Percentiles rank a stretch among this genome's conserved stretches.
These are phyloP conservation scores for Pythium rhizo-oryzae DNA, from an alignment of 352 stramenopile species.

Conservation along the genomic window DNA sequence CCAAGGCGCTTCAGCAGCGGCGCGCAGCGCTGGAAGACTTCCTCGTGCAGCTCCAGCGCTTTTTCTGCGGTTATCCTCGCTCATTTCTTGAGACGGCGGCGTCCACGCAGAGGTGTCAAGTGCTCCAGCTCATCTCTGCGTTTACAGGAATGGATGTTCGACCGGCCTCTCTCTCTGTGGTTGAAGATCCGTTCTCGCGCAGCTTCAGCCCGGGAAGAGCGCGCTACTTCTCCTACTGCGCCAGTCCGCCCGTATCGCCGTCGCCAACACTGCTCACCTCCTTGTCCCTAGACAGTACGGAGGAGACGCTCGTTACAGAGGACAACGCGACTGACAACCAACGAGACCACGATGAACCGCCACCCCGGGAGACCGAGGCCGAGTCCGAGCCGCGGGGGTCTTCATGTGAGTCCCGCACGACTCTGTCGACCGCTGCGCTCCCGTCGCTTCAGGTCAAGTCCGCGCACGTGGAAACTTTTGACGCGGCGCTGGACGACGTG, in stretches of 20 bases:
- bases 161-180: background rate
- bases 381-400: no score
- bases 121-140: constrained; percentile 16
- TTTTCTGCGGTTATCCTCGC: constrained; percentile 55
- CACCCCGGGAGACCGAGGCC: background rate
- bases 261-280: background rate
- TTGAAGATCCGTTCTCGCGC: background rate
- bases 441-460: constrained; percentile 42
- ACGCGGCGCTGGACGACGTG: constrained; percentile 51
- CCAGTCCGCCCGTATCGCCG: background rate
- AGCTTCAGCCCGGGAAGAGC: background rate
- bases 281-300: background rate
- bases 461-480: constrained; percentile 38
- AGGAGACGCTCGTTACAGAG: background rate
- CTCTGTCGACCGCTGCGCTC: constrained; percentile 24
- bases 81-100: constrained; percentile 54
- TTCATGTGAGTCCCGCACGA: no score
- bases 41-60: constrained; percentile 41
- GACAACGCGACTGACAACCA: background rate
- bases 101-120: constrained; percentile 41
- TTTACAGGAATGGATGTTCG: background rate
- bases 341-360: background rate
- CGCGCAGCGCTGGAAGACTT: constrained; percentile 57
- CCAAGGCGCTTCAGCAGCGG: constrained; percentile 36
- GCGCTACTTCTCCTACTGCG: constrained; percentile 4